Evolutionary conservation across 2,329 filamentous ascomycete species (phyloP).

Genomic region (Thermothelomyces thermophilus): DNA sequence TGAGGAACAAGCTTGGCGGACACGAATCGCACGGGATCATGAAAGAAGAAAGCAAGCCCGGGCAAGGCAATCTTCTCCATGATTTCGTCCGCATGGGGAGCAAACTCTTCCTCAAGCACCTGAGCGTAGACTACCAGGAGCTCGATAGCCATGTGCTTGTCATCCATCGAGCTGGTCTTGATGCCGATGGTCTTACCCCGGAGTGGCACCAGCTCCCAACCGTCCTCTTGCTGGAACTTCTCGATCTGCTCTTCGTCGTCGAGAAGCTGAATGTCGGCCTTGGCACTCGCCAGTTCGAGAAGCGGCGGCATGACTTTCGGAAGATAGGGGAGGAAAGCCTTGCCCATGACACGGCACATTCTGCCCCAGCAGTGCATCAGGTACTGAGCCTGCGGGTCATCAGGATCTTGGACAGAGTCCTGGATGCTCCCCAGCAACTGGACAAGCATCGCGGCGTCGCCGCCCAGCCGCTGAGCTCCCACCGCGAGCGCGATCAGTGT

Average conservation of each 20-base stretch:
- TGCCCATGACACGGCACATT: slow-evolving; percentile 90
- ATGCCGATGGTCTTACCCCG: slow-evolving; percentile 99
- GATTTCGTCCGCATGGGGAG: slow-evolving; percentile 83
- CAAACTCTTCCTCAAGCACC: slow-evolving; percentile 87
- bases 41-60: slow-evolving; percentile 96
- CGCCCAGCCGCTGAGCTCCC: slow-evolving; percentile 83
- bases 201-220: slow-evolving; percentile 93
- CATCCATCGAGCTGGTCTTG: slow-evolving; percentile 91
- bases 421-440: slow-evolving; percentile 85
- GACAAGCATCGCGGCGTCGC: slow-evolving; percentile 80
- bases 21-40: slow-evolving; percentile 91
- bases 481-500: slow-evolving; percentile 93
- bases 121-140: slow-evolving; percentile 95
- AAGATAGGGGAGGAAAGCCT: slow-evolving; percentile 88
- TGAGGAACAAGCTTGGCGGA: slow-evolving; percentile 93
- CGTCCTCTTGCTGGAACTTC: slow-evolving; percentile 86
- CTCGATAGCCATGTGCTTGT: slow-evolving; percentile 99
- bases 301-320: slow-evolving; percentile 91
- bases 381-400: slow-evolving; percentile 95
- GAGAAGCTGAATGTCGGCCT: slow-evolving; percentile 92
- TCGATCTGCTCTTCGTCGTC: slow-evolving; percentile 94
- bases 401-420: slow-evolving; percentile 74
- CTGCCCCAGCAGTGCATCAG: slow-evolving; percentile 98
- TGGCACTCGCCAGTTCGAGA: slow-evolving; percentile 82
- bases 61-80: slow-evolving; percentile 96